These are phyloP conservation scores for Clitopilus hobsonii DNA, from an alignment of 768 basidiomycete genomes.

Conservation along the genomic window DNA sequence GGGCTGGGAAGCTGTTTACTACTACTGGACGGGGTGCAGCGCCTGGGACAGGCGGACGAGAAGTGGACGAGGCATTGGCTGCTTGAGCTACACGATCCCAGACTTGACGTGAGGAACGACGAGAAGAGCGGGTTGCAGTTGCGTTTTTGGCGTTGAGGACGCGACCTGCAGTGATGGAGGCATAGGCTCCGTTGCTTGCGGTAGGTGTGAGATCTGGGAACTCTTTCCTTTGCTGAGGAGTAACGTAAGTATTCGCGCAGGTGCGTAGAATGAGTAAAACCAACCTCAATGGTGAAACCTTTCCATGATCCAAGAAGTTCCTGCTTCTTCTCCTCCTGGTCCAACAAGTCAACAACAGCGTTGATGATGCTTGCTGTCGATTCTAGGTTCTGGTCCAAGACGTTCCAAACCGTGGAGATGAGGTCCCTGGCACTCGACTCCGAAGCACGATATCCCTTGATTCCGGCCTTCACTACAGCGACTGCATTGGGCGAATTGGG, in stretches of 20 bases:
- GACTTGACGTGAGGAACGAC: conserved; percentile 59
- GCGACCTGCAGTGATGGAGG: conserved; percentile 76
- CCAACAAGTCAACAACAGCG: conserved; percentile 65
- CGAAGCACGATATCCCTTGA: conserved; percentile 70
- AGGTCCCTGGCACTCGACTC: conserved; percentile 83
- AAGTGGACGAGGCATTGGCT: conserved; percentile 44
- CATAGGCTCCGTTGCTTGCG: conserved; percentile 60
- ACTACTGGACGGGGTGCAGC: conserved; percentile 15
- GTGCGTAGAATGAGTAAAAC: neutral
- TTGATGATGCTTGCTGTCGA: conserved; percentile 72
- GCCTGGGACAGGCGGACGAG: conserved; percentile 14
- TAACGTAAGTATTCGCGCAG: neutral
- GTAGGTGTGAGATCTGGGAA: conserved; percentile 74
- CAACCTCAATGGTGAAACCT: conserved; percentile 77
- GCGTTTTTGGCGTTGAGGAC: conserved; percentile 81
- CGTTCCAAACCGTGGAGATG: conserved; percentile 84
- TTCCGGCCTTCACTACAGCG: conserved; percentile 65
- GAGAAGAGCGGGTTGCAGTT: conserved; percentile 53
- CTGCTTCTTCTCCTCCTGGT: conserved; percentile 80
- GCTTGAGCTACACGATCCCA: conserved; percentile 88
- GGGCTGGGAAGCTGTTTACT: conserved; percentile 30
- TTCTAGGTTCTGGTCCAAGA: conserved; percentile 51
- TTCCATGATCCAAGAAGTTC: conserved; percentile 77
- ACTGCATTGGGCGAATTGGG: conserved; percentile 54
- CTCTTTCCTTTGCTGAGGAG: conserved; percentile 69